Evolutionary conservation across 495 filamentous ascomycete genomes (phyloP), one percentile per base, ranked within the genome.

Genomic region (Ramalina intermedia): DNA sequence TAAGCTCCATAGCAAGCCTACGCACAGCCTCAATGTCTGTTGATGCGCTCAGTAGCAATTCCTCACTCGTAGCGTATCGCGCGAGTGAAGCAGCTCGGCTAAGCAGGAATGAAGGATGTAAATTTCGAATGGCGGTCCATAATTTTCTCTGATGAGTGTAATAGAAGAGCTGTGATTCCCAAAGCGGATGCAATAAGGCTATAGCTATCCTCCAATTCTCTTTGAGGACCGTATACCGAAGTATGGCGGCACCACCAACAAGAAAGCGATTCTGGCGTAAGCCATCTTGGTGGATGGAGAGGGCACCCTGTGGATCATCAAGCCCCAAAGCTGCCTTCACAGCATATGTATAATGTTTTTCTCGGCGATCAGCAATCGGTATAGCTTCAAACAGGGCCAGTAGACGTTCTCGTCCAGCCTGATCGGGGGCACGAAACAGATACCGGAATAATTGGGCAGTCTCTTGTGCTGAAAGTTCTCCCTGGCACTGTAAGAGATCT

Each of bases 351-450:
- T 69, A 76, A 54, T 74, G 65, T 6, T 60, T 55, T 13, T 52
- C 52, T 1, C 60, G 58, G 21, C 68, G 63, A 18, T 56, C 43
- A 14, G 60, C 35, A 2, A 47, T 33, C 18, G 63, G 47, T 38
- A 74, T 69, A 13, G 39, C 26, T 21, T 68, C 50, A 49, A 78
- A 73, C 4, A 76, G 20, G 8, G 62, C 53, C 48, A 66, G 60
- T n/a, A 60, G 60, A 29, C 68, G 57, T 56, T 64, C 59, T 27
- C 57, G 47, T 58, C 77, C 65, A 23, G 63, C 24, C 1, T 41
- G 21, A 9, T 54, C 47, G 4, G 53, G 36, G 6, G 74, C 74
- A 6, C 37, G 49, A 35, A 61, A 63, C 17, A 77, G 49, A 50
- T 61, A 68, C 11, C 52, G 59, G 43, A 71, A 63, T 17, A 74